A percentile compares a stretch with the other conserved stretches of the same genome.
phyloP scores from a whole-genome alignment of 345 rosid species.

The Aethionema arabicum region DNA sequence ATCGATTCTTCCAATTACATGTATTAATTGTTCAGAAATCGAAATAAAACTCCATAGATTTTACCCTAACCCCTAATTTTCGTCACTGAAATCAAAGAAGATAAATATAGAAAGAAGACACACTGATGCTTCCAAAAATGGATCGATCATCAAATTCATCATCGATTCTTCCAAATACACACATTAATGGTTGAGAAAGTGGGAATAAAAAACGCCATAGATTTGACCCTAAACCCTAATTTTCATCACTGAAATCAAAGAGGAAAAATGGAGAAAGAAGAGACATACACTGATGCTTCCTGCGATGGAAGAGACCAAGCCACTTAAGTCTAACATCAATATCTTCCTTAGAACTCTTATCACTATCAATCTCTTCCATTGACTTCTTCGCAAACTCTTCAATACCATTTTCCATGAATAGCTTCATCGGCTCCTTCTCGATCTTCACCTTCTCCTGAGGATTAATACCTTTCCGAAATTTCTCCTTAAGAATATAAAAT shows the following conservation, averaged over 20 bases:
- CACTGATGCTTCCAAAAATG: no score
- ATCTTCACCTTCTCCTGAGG: conserved; percentile 90
- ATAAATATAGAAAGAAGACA: no score
- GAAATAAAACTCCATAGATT: no score
- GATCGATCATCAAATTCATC: no score
- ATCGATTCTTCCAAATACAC: no score
- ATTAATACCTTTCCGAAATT: conserved; percentile 74
- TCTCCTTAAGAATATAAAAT: conserved; percentile 78
- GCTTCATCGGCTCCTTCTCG: conserved; percentile 81
- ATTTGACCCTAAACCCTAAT: not conserved
- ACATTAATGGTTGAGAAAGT: no score
- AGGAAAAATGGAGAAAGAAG: not conserved
- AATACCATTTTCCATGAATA: conserved; percentile 74
- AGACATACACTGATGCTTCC: conserved; percentile 81
- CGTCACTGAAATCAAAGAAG: no score
- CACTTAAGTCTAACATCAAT: conserved; percentile 92
- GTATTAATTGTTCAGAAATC: no score
- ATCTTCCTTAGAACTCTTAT: conserved; percentile 65
- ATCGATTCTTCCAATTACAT: no score
- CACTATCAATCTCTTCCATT: conserved; percentile 69
- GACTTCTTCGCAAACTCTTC: conserved; percentile 70
- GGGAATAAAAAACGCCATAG: no score
- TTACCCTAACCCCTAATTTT: no score
- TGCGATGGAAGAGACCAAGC: conserved; percentile 94
- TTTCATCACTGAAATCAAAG: not conserved